Conservation (phyloP, 371 early-diverging fungal genomes). For the Smittium mucronatum region DNA sequence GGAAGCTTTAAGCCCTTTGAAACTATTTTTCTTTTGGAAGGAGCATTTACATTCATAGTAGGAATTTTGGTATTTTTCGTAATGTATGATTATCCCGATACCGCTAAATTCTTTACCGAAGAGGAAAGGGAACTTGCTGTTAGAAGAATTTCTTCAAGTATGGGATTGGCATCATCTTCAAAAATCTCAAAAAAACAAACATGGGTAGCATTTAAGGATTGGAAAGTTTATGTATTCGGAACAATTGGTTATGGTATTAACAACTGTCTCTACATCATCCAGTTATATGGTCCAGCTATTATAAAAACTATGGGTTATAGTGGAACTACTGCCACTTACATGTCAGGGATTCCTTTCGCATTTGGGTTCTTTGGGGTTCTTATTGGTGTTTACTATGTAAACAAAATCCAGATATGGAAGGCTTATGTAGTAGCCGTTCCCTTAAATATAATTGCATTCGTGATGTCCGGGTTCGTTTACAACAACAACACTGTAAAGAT, state of each 20-base stretch:
- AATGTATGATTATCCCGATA: conserved; percentile 27
- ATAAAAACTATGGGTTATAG: conserved; percentile 35
- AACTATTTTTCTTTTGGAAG: conserved; percentile 21
- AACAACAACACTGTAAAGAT: neutral
- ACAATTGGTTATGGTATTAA: conserved; percentile 24
- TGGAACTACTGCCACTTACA: conserved; percentile 28
- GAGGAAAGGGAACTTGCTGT: conserved; percentile 26
- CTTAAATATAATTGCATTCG: conserved; percentile 13
- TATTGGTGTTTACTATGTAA: conserved; percentile 18
- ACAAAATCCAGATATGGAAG: conserved; percentile 3
- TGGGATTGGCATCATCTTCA: conserved; percentile 22
- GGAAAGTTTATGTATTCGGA: conserved; percentile 24
- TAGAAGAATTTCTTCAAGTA: conserved; percentile 16
- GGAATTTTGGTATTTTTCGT: conserved; percentile 16
- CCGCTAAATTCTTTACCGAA: conserved; percentile 21
- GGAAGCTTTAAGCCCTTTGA: conserved; percentile 16
- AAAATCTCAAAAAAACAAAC: conserved; percentile 23
- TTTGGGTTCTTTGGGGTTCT: conserved; percentile 25
- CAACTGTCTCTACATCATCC: conserved; percentile 19
- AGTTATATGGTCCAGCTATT: conserved; percentile 30
- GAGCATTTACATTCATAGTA: conserved; percentile 16
- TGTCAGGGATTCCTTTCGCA: conserved; percentile 29
- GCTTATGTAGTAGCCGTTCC: neutral
- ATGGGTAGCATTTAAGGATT: conserved; percentile 14
- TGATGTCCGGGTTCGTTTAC: neutral